A percentile compares a stretch with the other conserved stretches of the same genome.
Conservation (phyloP, 2,329 filamentous ascomycete genomes). For the Aspergillus tamarii region DNA sequence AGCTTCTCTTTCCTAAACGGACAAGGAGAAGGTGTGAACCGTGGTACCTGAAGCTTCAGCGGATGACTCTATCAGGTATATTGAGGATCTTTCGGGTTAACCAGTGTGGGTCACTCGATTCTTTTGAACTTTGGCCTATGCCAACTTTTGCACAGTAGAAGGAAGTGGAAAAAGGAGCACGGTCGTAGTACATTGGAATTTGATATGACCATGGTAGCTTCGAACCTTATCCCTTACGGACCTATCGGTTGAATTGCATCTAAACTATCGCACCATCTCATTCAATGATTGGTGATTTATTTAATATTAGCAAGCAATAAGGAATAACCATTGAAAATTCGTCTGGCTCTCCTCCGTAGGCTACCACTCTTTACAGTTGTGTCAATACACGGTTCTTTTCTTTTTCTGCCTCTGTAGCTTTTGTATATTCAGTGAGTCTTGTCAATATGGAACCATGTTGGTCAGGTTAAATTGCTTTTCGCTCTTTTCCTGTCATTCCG, state of each 20-base stretch:
- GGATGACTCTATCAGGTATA: neutral
- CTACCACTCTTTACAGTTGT: neutral
- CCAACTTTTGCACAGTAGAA: neutral
- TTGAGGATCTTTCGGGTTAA: neutral
- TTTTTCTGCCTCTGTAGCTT: neutral
- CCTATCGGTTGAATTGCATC: slow-evolving; percentile 3
- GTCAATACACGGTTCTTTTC: neutral
- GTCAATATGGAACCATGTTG: neutral
- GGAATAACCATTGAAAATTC: neutral
- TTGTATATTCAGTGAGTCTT: neutral
- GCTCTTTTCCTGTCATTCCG: neutral
- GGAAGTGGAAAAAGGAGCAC: neutral
- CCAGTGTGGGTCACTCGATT: neutral
- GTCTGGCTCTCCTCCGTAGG: neutral
- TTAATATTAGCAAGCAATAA: neutral
- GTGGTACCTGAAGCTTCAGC: slow-evolving; percentile 1
- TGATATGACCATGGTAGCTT: slow-evolving; percentile 1
- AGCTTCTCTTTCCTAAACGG: slow-evolving; percentile 1
- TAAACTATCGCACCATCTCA: neutral
- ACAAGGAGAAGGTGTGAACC: slow-evolving; percentile 3
- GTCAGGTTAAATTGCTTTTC: neutral
- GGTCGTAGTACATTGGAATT: neutral
- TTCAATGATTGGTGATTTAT: neutral
- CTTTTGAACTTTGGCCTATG: neutral
- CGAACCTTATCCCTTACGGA: neutral